Evolutionary conservation across 2,329 filamentous ascomycete genomes (phyloP).

Genomic region (Trichophyton verrucosum): DNA sequence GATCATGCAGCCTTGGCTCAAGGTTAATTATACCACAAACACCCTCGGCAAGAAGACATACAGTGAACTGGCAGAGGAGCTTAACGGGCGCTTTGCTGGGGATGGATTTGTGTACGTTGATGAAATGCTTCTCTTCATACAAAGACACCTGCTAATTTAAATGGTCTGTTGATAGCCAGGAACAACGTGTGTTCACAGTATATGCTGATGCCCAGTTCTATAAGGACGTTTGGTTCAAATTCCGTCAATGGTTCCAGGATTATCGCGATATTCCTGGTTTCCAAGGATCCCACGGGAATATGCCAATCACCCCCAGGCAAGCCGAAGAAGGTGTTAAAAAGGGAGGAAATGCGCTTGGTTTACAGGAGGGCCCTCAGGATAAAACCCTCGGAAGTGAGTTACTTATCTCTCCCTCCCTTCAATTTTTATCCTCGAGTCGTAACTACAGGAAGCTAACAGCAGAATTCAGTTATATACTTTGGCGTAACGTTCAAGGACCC

Average conservation of each 20-base stretch:
- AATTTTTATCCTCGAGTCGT: background rate
- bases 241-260: slow-evolving; percentile 1
- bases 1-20: slow-evolving; percentile 5
- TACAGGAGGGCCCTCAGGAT: slow-evolving; percentile 1
- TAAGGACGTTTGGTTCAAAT: slow-evolving; percentile 5
- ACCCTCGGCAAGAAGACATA: background rate
- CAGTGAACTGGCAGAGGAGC: too few relatives aligned
- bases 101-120: background rate
- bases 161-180: background rate
- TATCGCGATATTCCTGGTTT: slow-evolving; percentile 3
- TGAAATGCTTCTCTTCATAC: background rate
- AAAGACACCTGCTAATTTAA: background rate
- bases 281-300: slow-evolving; percentile 1
- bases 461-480: slow-evolving; percentile 4
- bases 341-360: slow-evolving; percentile 7
- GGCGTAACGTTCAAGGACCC: slow-evolving; percentile 4
- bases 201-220: slow-evolving; percentile 7
- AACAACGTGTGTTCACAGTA: slow-evolving; percentile 6
- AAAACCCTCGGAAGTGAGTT: slow-evolving; percentile 2
- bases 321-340: slow-evolving; percentile 2
- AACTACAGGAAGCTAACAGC: background rate
- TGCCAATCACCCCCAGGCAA: slow-evolving; percentile 7
- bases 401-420: background rate
- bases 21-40: background rate
- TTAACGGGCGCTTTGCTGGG: too few relatives aligned